phyloP scores from a whole-genome alignment of 1,139 yeast genomes.

The Geotrichum histeridarum region DNA sequence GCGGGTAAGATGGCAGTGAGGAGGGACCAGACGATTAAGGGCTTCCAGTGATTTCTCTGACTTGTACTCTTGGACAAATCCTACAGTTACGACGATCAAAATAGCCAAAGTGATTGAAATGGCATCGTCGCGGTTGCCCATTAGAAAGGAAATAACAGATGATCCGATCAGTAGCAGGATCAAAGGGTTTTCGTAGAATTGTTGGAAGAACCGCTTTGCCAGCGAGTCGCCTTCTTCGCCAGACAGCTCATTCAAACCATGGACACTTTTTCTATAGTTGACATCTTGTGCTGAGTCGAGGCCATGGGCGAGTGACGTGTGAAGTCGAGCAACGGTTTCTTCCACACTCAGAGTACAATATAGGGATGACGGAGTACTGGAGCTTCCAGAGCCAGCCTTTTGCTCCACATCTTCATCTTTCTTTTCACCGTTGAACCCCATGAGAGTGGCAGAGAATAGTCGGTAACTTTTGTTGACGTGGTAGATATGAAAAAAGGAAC shows the following conservation, averaged over 20 bases:
- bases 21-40: conserved; percentile 84
- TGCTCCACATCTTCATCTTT: conserved; percentile 13
- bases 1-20: conserved; percentile 83
- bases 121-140: conserved; percentile 94
- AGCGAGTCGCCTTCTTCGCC: conserved; percentile 74
- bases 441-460: conserved; percentile 4
- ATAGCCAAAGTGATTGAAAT: conserved; percentile 84
- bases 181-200: conserved; percentile 83
- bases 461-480: neutral
- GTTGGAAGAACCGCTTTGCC: conserved; percentile 61
- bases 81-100: conserved; percentile 85
- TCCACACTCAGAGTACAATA: conserved; percentile 56
- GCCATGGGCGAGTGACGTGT: conserved; percentile 58
- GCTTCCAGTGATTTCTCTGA: conserved; percentile 93
- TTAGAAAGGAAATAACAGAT: conserved; percentile 72
- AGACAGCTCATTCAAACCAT: conserved; percentile 72
- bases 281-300: conserved; percentile 65
- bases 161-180: conserved; percentile 83
- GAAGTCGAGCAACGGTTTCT: conserved; percentile 56
- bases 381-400: conserved; percentile 12
- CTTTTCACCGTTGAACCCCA: conserved; percentile 13
- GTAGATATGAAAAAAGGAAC: neutral
- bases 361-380: conserved; percentile 42
- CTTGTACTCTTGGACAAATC: conserved; percentile 92
- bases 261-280: conserved; percentile 59